Conservation (phyloP, 2,329 filamentous ascomycete genomes). For the Colletotrichum orchidophilum region DNA sequence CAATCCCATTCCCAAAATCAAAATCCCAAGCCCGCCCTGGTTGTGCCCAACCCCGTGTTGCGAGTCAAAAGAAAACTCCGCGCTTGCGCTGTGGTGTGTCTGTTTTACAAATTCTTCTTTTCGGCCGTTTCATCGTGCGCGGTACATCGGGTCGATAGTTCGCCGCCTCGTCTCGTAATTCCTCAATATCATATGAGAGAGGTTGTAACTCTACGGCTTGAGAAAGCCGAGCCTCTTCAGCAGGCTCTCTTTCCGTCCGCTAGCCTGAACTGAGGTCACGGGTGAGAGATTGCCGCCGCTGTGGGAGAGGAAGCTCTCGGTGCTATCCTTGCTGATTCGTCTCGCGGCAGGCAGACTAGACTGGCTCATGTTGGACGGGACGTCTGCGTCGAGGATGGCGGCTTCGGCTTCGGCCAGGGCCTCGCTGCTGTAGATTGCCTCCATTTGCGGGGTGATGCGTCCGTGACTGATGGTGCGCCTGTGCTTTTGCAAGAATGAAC, state of each 20-base stretch:
- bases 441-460: slow-evolving; percentile 49
- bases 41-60: not conserved
- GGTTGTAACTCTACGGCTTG: slow-evolving; percentile 14
- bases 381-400: slow-evolving; percentile 18
- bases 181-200: not conserved
- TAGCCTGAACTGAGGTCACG: slow-evolving; percentile 16
- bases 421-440: slow-evolving; percentile 45
- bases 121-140: slow-evolving; percentile 28
- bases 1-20: not conserved
- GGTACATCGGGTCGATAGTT: not conserved
- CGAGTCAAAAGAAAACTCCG: slow-evolving; percentile 20
- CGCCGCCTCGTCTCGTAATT: not conserved
- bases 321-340: slow-evolving; percentile 46
- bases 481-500: slow-evolving; percentile 57
- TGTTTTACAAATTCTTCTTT: slow-evolving; percentile 23
- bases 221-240: slow-evolving; percentile 25
- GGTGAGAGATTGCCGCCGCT: slow-evolving; percentile 37
- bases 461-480: slow-evolving; percentile 59
- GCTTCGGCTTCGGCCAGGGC: slow-evolving; percentile 37
- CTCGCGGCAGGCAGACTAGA: slow-evolving; percentile 28
- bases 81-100: slow-evolving; percentile 30
- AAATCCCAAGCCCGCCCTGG: not conserved
- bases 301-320: slow-evolving; percentile 47
- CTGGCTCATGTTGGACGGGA: slow-evolving; percentile 11
- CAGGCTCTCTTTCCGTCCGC: slow-evolving; percentile 14